Base-by-base conservation (phyloP, 176 grass and related monocot species). In the Leersia perrieri region DNA sequence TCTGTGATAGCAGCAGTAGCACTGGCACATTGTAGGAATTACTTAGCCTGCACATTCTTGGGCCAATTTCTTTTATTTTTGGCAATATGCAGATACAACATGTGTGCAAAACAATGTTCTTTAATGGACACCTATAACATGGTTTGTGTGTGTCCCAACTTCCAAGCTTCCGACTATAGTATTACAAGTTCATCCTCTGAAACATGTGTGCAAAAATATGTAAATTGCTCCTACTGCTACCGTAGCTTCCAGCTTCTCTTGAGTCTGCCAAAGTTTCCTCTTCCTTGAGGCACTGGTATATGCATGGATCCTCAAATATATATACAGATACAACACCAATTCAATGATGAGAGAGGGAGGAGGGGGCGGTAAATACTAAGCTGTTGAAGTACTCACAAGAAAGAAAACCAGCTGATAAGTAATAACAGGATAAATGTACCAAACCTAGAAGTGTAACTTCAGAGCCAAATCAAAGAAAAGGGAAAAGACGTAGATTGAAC, bases 1-100 rank as follows among this genome's bases (percentile, higher is more conserved):
- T 40, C 62, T 23, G 29, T 11, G 64, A 57, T 69, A 80, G 64
- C 13, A 72, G 70, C 80, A 85, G 80, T 68, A 51, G 14, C 34
- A 40, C 33, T 9, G 67, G 53, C 7, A 16, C 26, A 83, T 11
- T 73, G 44, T 66, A 74, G 60, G 30, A 58, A 29, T 28, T 62
- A 42, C 39, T 67, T 66, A 10, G 49, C 49, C 60, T 25, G 13
- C 18, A 55, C 22, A 57, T 72, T 31, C 16, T 65, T 20, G 22
- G 57, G 41, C 2, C 10, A 23, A 10, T 27, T 34, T 51, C 36
- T 42, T 61, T 11, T 40, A 15, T 9, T 63, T 62, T 29, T 10
- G 61, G 67, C 7, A 66, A 53, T 55, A 57, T 33, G 11, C 60
- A 30, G n/a, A 38, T 5, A 31, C 39, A 3, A 25, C 36, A 73